These are phyloP conservation scores for Aspergillus proliferans DNA, from an alignment of 2,329 filamentous ascomycete genomes.

Conservation along the genomic window DNA sequence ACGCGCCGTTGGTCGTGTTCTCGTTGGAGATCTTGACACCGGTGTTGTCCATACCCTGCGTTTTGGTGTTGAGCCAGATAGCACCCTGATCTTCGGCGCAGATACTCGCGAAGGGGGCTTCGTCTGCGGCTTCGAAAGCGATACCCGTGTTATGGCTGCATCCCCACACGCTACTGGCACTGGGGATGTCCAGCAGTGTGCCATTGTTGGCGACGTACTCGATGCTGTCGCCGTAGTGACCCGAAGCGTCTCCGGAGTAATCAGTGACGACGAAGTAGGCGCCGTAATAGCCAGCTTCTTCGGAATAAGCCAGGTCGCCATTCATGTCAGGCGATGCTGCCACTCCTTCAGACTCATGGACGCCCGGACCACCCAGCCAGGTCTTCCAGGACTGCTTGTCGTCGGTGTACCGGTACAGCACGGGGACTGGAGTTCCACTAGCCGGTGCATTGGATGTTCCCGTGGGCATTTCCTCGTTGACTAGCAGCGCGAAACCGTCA, in stretches of 20 bases:
- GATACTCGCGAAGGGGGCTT: slow-evolving; percentile 52
- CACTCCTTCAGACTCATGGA: slow-evolving; percentile 43
- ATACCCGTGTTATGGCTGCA: slow-evolving; percentile 63
- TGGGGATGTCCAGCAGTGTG: slow-evolving; percentile 45
- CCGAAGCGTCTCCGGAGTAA: slow-evolving; percentile 49
- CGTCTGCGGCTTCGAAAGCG: slow-evolving; percentile 55
- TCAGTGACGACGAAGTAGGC: slow-evolving; percentile 58
- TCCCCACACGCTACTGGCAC: slow-evolving; percentile 53
- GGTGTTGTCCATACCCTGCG: slow-evolving; percentile 46
- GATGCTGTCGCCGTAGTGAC: slow-evolving; percentile 56
- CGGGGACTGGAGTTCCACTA: slow-evolving; percentile 46
- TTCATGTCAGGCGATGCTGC: slow-evolving; percentile 54
- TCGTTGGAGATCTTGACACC: slow-evolving; percentile 59
- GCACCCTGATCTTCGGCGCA: slow-evolving; percentile 59
- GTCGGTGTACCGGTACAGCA: slow-evolving; percentile 54
- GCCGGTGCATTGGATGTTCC: slow-evolving; percentile 45
- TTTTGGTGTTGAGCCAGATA: slow-evolving; percentile 59
- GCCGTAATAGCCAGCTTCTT: slow-evolving; percentile 51
- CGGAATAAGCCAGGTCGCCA: slow-evolving; percentile 57
- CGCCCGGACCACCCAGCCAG: slow-evolving; percentile 52
- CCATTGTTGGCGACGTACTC: slow-evolving; percentile 47
- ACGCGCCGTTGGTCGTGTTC: slow-evolving; percentile 54
- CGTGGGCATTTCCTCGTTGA: slow-evolving; percentile 51
- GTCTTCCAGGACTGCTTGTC: slow-evolving; percentile 55
- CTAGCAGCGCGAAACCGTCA: slow-evolving; percentile 58